phyloP scores from a whole-genome alignment of 208 protist genomes.

The Crithidia fasciculata region DNA sequence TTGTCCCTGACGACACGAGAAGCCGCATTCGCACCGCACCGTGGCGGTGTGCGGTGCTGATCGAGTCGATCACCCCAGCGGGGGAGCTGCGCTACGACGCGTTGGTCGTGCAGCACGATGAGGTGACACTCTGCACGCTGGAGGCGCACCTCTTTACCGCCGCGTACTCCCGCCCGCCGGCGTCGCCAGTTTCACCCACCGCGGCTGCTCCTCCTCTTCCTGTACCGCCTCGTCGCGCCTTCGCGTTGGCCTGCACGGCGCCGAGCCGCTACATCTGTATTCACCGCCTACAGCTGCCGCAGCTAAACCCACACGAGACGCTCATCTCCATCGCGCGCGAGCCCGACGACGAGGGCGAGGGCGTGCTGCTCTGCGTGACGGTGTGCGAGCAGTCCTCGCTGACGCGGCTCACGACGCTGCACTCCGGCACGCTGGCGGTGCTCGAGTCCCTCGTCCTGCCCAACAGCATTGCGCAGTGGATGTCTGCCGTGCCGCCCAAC shows the following conservation, averaged over 20 bases:
- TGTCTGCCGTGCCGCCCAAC: constrained; percentile 31
- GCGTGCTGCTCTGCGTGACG: constrained; percentile 28
- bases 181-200: neutral
- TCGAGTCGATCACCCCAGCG: constrained; percentile 11
- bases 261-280: constrained; percentile 35
- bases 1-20: neutral
- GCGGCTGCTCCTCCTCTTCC: neutral
- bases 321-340: constrained; percentile 23
- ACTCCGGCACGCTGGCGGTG: constrained; percentile 18
- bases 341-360: constrained; percentile 28
- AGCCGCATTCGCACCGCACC: neutral
- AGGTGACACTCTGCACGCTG: constrained; percentile 23
- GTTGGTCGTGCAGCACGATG: constrained; percentile 25
- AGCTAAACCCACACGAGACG: constrained; percentile 18
- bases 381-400: constrained; percentile 14
- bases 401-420: constrained; percentile 27
- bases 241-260: constrained; percentile 7
- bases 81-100: constrained; percentile 28
- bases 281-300: constrained; percentile 12
- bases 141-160: constrained; percentile 26
- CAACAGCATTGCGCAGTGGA: constrained; percentile 31
- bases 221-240: constrained; percentile 1
- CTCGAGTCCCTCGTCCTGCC: constrained; percentile 27
- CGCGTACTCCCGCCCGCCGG: neutral
- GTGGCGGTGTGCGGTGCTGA: constrained; percentile 27